Conservation (phyloP, 257 asterid species). For the Capsicum rhomboideum region DNA sequence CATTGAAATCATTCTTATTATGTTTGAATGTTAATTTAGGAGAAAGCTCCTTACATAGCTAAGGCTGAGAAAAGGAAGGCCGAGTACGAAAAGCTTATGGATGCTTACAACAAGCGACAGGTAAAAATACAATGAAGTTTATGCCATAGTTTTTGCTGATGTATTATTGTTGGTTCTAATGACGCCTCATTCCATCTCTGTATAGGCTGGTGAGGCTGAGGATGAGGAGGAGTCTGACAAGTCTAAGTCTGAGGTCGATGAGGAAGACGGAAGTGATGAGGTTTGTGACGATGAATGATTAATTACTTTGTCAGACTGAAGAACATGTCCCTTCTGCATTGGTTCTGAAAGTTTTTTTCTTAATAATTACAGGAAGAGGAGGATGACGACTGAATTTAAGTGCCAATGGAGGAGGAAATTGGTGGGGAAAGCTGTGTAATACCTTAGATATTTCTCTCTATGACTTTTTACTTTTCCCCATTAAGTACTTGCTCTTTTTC, state of each 20-base stretch:
- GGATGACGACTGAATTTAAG: constrained; percentile 6
- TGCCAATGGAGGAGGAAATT: not conserved
- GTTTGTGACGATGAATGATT: not conserved
- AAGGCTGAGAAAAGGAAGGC: constrained; percentile 69
- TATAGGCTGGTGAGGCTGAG: constrained; percentile 8
- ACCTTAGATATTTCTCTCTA: not conserved
- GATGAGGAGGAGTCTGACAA: constrained; percentile 22
- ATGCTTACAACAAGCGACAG: constrained; percentile 53
- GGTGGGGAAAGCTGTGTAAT: not conserved
- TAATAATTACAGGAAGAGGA: not conserved
- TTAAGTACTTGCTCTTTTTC: not conserved
- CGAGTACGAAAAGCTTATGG: constrained; percentile 50
- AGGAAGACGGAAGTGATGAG: constrained; percentile 16
- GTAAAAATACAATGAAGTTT: constrained; percentile 5
- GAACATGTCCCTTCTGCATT: not conserved
- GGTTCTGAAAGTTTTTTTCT: not conserved
- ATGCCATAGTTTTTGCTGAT: no score
- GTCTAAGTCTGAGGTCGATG: constrained; percentile 26
- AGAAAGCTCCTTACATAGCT: constrained; percentile 65
- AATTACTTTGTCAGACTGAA: no score
- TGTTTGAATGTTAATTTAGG: constrained; percentile 21
- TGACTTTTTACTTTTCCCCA: not conserved
- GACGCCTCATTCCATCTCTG: not conserved
- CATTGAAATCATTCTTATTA: not conserved
- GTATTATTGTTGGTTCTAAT: not conserved